Conservation (phyloP, 2,329 filamentous ascomycete species). For the Paecilomyces variotii region DNA sequence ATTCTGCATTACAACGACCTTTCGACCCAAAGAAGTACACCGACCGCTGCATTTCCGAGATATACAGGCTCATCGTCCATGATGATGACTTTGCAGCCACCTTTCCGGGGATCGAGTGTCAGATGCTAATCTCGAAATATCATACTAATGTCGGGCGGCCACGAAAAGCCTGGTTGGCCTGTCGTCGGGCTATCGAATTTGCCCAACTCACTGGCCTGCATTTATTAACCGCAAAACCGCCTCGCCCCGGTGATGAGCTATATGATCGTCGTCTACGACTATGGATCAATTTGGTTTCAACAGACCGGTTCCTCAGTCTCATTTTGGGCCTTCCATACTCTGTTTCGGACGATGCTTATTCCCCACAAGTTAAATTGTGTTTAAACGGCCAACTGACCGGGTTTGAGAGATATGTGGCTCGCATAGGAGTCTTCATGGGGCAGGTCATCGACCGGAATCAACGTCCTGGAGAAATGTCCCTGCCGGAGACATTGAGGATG, state of each 20-base stretch:
- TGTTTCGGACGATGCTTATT: slow-evolving; percentile 23
- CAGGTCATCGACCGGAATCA: slow-evolving; percentile 37
- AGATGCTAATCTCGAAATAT: slow-evolving; percentile 44
- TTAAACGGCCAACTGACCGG: slow-evolving; percentile 9
- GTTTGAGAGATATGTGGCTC: slow-evolving; percentile 21
- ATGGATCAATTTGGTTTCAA: slow-evolving; percentile 34
- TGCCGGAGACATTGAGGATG: slow-evolving; percentile 32
- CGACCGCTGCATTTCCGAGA: slow-evolving; percentile 38
- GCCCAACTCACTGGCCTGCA: slow-evolving; percentile 46
- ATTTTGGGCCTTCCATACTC: slow-evolving; percentile 47
- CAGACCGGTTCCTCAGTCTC: slow-evolving; percentile 45
- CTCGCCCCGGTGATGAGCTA: slow-evolving; percentile 15
- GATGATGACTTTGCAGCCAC: slow-evolving; percentile 45
- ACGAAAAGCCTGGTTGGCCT: slow-evolving; percentile 46
- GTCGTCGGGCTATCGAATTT: slow-evolving; percentile 44
- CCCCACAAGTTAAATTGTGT: slow-evolving; percentile 19
- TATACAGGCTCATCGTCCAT: slow-evolving; percentile 41
- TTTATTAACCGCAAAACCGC: slow-evolving; percentile 21
- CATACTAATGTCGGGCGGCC: slow-evolving; percentile 50
- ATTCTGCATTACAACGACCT: slow-evolving; percentile 26
- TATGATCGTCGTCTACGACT: slow-evolving; percentile 25
- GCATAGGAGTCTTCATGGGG: slow-evolving; percentile 27
- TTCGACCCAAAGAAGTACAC: slow-evolving; percentile 37
- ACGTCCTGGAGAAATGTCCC: slow-evolving; percentile 23
- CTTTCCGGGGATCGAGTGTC: slow-evolving; percentile 46